Evolutionary conservation across 768 basidiomycete species (phyloP), one percentile per base, ranked within the genome.

Genomic region (Phaeotremella fagi): DNA sequence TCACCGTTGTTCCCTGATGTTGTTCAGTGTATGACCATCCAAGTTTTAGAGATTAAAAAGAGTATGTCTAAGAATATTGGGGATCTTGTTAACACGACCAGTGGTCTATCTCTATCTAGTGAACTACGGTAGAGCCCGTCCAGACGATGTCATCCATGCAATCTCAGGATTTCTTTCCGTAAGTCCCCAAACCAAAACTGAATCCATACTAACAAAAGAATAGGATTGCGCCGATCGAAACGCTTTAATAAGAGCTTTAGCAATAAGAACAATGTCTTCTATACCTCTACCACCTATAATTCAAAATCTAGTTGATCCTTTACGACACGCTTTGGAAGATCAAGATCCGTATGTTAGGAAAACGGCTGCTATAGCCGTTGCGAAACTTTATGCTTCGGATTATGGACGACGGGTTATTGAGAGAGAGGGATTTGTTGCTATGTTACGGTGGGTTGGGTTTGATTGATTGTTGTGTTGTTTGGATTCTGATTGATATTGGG

Each of bases 261-360:
- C 95, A 18, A 92, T 99, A 65, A 88, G 95, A 37, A 99, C 95
- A 12, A 98, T 99, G 94, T 94, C 95, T 5, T 97, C 95, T 70
- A 98, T 99, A 64, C 90, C 91, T 29, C 85, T 95, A 22, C 87
- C 91, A 7, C 52, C 68, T 3, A 89, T 97, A 56, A 85, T 85
- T 12, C 86, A 88, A 51, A 82, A 88, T 1, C 80, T 99, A 31
- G 79, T 84, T 36, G 95, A 98, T 53, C 94, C 91, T 48, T 78
- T 99, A 26, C 83, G 90, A 55, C 90, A 95, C 73, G 88, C 87
- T 58, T 79, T 98, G 37, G 88, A 90, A 67, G 95, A 99, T 73
- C 80, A 84, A 15, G 94, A 99, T 74, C 91, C 95, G 18, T 99
- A 99, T 74, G 95, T 99, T 15, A 85, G 95, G 56, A 99, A 99